Base-by-base conservation (phyloP, 2,329 filamentous ascomycete species). In the Xylaria sp. region DNA sequence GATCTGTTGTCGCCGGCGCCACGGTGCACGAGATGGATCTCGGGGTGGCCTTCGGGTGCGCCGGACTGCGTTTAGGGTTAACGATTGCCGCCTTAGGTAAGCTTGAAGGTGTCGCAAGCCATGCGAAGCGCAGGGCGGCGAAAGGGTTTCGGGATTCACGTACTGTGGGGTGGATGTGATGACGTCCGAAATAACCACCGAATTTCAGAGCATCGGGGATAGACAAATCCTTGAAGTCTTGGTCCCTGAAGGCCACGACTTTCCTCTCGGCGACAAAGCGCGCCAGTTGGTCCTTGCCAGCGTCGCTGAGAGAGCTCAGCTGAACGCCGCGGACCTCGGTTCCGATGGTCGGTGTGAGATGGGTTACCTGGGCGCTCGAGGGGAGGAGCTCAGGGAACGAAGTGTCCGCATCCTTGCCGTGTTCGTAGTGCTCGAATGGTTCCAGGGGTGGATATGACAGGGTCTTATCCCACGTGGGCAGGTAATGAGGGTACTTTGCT, bases 11-110 rank as follows among this genome's bases (percentile, higher is more conserved):
- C 88, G 6, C 86, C 86, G 2, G 86, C 87, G 27, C 85, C 85
- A 38, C 91, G 86, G 76, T 94, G 90, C 1, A 94, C 91, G 1
- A 95, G 84, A 71, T 94, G 91, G 15, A 95, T 77, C 74, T 93
- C 87, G 0, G 91, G 90, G 73, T 87, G 84, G 3, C 89, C 90
- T 64, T 86, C 85, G 0, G 91, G 91, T 0, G 88, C 87, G 1
- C 91, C 91, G 0, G 87, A 91, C 62, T 64, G 6, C 8, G 15
- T 47, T 25, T n/a, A 5, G 19, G 8, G 37, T 64, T 35, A 64
- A 49, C 10, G 6, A 8, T 4, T 40, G 19, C 15, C 9, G 23
- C 33, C 8, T 40, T 40, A 19, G 11, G 19, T 8, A 17, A 25
- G 23, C 15, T 13, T 11, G 55, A 23, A n/a, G 19, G 29, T 35